phyloP scores from a whole-genome alignment of 805 yeast species.

The Starmera dryadoides region DNA sequence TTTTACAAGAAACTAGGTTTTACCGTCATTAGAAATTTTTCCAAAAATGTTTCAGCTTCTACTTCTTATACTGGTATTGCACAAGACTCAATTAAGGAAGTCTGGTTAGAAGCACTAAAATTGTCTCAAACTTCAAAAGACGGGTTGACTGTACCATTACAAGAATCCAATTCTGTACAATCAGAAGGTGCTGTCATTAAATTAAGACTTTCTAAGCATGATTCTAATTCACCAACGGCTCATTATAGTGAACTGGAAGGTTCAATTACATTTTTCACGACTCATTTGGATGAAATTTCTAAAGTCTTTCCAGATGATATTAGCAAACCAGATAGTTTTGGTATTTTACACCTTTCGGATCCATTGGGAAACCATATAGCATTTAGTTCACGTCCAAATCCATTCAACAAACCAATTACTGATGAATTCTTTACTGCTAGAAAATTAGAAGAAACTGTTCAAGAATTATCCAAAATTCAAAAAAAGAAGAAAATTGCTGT shows the following conservation, averaged over 20 bases:
- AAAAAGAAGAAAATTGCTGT: constrained; percentile 63
- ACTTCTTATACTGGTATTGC: constrained; percentile 47
- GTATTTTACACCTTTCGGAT: constrained; percentile 32
- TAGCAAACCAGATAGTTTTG: constrained; percentile 12
- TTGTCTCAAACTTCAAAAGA: constrained; percentile 46
- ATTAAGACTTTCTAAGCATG: constrained; percentile 29
- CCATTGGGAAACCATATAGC: constrained; percentile 58
- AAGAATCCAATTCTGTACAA: constrained; percentile 32
- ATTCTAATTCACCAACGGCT: constrained; percentile 10
- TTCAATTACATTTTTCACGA: constrained; percentile 32
- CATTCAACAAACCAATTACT: constrained; percentile 7
- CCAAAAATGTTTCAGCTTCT: constrained; percentile 34
- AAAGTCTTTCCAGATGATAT: constrained; percentile 14
- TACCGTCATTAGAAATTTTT: constrained; percentile 48
- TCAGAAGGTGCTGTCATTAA: constrained; percentile 41
- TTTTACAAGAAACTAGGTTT: constrained; percentile 62
- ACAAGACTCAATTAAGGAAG: constrained; percentile 57
- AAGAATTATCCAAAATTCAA: not conserved
- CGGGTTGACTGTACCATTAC: constrained; percentile 54
- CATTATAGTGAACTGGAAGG: constrained; percentile 30
- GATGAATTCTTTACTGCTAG: constrained; percentile 12
- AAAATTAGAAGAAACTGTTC: not conserved
- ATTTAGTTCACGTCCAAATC: constrained; percentile 19
- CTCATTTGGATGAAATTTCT: constrained; percentile 25
- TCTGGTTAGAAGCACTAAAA: constrained; percentile 70